Evolutionary conservation across 2,329 filamentous ascomycete species (phyloP), one percentile per base, ranked within the genome.

Genomic region (Penicillium sp.): DNA sequence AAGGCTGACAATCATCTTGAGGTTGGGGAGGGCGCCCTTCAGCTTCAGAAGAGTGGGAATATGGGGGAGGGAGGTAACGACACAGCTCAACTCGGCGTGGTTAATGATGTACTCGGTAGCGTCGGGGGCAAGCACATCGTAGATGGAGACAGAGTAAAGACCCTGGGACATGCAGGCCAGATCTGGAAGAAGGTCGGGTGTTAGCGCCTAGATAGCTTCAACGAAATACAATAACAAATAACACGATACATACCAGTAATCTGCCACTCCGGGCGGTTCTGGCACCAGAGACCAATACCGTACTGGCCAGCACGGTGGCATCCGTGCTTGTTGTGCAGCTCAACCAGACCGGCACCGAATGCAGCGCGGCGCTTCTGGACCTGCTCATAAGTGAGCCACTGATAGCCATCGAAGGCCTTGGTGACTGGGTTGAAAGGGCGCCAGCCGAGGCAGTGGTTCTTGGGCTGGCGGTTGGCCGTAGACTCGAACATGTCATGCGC

Each of bases 31-130:
- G 54, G 89, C 84, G n/a, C 90, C 82, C 67, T 87, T 87, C 66
- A 97, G 81, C 81, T 92, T 93, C 63, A 97, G 82, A 56, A 97
- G 84, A 15, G 87, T 86, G 1, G 92, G 88, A 55, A 97, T 88
- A 71, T 96, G 93, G 45, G 87, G 86, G 48, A 97, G 81, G 31
- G 90, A 92, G 59, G 90, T 88, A 63, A 90, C 87, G 41, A 98
- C 86, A 70, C 88, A 91, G 59, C 83, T 77, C 58, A 98, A 81
- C 63, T 88, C 84, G 56, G 92, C 87, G 75, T 98, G 94, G 77
- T 96, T 96, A 80, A 98, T 90, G 76, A 99, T 97, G 79, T 91
- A 98, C 79, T 98, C 92, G 58, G 91, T 93, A 2, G 93, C 87
- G 67, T 96, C 91, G 12, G 94, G 89, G 10, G 94, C 94, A 5